phyloP scores from a whole-genome alignment of 352 stramenopile species.

The Phytophthora quininea region DNA sequence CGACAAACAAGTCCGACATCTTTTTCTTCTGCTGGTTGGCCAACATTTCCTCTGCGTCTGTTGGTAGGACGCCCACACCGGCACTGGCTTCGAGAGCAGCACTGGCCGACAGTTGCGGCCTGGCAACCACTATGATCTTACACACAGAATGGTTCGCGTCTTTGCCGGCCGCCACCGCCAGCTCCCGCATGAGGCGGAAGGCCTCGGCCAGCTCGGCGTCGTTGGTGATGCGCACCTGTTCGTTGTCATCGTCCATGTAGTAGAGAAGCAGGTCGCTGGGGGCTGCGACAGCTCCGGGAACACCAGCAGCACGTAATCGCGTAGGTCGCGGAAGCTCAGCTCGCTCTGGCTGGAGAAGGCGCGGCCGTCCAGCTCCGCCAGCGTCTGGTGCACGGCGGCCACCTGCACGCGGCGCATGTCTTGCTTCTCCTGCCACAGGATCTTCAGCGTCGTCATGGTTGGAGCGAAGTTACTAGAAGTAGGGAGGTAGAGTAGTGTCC shows the following conservation, averaged over 20 bases:
- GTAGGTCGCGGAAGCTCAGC: conserved; percentile 66
- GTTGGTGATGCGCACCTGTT: conserved; percentile 86
- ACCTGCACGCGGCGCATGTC: conserved; percentile 88
- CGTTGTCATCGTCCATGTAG: conserved; percentile 85
- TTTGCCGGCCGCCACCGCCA: conserved; percentile 53
- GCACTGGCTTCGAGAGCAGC: conserved; percentile 30
- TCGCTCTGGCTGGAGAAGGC: conserved; percentile 24
- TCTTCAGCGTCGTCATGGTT: conserved; percentile 86
- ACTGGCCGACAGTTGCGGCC: conserved; percentile 16
- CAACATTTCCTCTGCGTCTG: conserved; percentile 51
- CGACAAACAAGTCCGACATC: conserved; percentile 73
- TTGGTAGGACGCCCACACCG: conserved; percentile 26
- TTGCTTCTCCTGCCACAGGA: conserved; percentile 79
- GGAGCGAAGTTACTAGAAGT: conserved; percentile 15
- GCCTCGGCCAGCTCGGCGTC: conserved; percentile 79
- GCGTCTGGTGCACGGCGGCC: conserved; percentile 62
- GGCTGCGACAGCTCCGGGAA: conserved; percentile 58
- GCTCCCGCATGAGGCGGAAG: conserved; percentile 78
- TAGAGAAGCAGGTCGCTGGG: conserved; percentile 64
- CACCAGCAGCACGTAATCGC: conserved; percentile 71
- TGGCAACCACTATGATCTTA: conserved; percentile 72
- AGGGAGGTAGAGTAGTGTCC: conserved; percentile 5
- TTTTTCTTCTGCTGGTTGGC: conserved; percentile 67
- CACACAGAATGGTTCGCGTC: conserved; percentile 53
- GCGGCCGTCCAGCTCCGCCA: conserved; percentile 55